Conservation (phyloP, 2,329 filamentous ascomycete species). For the Mycocentrospora acerina region DNA sequence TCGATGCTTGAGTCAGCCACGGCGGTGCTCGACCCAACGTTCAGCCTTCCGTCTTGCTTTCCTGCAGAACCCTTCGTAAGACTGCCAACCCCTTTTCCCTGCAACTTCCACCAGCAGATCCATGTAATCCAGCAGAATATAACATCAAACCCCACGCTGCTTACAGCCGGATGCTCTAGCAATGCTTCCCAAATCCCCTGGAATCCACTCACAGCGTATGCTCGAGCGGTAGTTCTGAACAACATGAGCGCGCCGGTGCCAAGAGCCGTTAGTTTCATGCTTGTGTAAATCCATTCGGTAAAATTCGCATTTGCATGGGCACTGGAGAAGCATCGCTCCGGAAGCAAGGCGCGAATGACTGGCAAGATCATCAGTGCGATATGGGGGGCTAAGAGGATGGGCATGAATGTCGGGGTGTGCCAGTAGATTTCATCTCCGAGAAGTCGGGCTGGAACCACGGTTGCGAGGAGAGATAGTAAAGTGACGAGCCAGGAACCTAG, state of each 20-base stretch:
- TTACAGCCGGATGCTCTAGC: constrained; percentile 38
- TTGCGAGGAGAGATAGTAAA: constrained; percentile 20
- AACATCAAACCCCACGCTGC: constrained; percentile 39
- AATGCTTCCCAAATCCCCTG: constrained; percentile 23
- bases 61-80: background rate
- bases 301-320: constrained; percentile 18
- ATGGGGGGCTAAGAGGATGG: constrained; percentile 33
- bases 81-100: constrained; percentile 6
- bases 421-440: constrained; percentile 32
- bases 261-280: constrained; percentile 24
- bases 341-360: constrained; percentile 24
- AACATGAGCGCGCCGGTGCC: constrained; percentile 16
- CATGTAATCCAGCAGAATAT: constrained; percentile 42
- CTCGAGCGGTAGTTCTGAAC: constrained; percentile 9
- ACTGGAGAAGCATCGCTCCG: constrained; percentile 14
- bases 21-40: constrained; percentile 6
- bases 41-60: constrained; percentile 1
- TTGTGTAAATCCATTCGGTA: constrained; percentile 23
- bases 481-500: constrained; percentile 33
- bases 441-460: constrained; percentile 19
- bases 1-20: constrained; percentile 8
- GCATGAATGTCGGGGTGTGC: constrained; percentile 30
- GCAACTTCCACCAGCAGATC: constrained; percentile 29
- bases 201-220: constrained; percentile 22
- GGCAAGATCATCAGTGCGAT: constrained; percentile 29